Evolutionary conservation across 2,329 filamentous ascomycete species (phyloP).

Genomic region (Ophiostoma sp.): DNA sequence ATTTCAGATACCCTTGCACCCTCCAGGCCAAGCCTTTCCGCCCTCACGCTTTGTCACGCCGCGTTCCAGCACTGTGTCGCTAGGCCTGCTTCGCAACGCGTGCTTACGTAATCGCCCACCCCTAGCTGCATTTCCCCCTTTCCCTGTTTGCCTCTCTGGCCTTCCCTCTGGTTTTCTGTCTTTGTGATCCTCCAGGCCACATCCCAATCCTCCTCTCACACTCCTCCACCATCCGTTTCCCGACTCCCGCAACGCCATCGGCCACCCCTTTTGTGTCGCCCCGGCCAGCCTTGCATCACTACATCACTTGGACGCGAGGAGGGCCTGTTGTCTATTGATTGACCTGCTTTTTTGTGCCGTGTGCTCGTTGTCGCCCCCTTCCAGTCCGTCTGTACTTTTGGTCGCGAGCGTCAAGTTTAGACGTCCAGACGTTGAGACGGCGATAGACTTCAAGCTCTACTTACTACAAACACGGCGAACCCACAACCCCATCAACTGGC

Average conservation of each 20-base stretch:
- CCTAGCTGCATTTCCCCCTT: neutral
- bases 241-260: neutral
- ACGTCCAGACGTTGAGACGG: neutral
- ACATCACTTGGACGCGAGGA: neutral
- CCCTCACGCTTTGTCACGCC: neutral
- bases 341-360: neutral
- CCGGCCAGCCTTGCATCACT: slow-evolving; percentile 9
- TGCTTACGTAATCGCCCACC: neutral
- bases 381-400: neutral
- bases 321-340: neutral
- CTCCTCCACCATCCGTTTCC: neutral
- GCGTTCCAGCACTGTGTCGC: neutral
- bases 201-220: neutral
- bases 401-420: neutral
- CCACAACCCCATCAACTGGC: slow-evolving; percentile 7
- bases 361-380: neutral
- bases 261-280: slow-evolving; percentile 6
- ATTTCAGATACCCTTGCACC: neutral
- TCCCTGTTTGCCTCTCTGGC: neutral
- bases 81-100: no score
- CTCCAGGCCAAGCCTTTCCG: neutral
- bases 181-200: neutral
- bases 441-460: neutral
- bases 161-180: neutral
- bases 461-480: no score